These are phyloP conservation scores for Collybia sordida DNA, from an alignment of 768 basidiomycete genomes.

Conservation along the genomic window DNA sequence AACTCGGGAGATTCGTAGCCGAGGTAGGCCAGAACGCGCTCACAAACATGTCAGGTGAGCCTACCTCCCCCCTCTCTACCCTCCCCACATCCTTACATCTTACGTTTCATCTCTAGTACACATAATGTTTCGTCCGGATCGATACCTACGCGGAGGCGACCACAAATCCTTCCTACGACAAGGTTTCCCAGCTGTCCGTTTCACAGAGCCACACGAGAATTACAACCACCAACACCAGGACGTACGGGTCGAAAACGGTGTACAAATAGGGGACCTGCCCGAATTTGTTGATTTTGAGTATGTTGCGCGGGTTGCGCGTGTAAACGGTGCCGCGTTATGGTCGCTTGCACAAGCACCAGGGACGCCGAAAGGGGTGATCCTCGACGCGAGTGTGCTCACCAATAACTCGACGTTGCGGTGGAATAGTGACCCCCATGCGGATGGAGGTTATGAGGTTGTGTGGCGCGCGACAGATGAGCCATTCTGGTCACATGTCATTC, in stretches of 20 bases:
- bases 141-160: constrained; percentile 56
- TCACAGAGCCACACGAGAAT: constrained; percentile 57
- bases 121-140: constrained; percentile 49
- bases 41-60: constrained; percentile 47
- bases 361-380: constrained; percentile 45
- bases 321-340: constrained; percentile 54
- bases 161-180: constrained; percentile 48
- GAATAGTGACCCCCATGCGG: constrained; percentile 36
- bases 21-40: constrained; percentile 49
- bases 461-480: constrained; percentile 48
- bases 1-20: constrained; percentile 51
- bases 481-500: constrained; percentile 48
- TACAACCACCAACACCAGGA: constrained; percentile 61
- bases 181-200: constrained; percentile 54
- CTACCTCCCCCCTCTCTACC: too few species aligned
- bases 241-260: constrained; percentile 45
- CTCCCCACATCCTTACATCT: background rate
- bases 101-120: constrained; percentile 32
- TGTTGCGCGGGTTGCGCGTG: constrained; percentile 47
- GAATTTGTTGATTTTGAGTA: constrained; percentile 56
- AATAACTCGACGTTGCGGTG: constrained; percentile 56
- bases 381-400: constrained; percentile 45
- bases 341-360: constrained; percentile 56
- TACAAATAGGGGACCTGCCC: constrained; percentile 53
- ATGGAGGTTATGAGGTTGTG: constrained; percentile 49